Evolutionary conservation across 164 flowering plant species (phyloP), one percentile per base, ranked within the genome.

Genomic region (Liquidambar formosana): DNA sequence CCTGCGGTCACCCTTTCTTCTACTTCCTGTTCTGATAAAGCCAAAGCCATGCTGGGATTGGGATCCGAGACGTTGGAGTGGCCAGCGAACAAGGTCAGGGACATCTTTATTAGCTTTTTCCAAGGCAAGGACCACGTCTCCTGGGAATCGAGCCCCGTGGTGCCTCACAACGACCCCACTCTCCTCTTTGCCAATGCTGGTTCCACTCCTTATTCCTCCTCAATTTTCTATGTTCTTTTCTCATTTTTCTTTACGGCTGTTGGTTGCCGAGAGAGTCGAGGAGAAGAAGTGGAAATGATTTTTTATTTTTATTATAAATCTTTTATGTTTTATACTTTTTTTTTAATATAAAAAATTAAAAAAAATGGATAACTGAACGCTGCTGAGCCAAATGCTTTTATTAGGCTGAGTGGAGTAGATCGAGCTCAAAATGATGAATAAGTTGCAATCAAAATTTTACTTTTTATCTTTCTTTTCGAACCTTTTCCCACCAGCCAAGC

Each of bases 121-220:
- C 81, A 88, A 61, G 86, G 52, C n/a, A 93, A 88, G 76, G 61
- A 47, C 11, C 99, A 96, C 56, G 79, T 76, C 4, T 53, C 82
- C 48, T 93, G 96, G 94, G 80, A 64, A 45, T 96, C 99, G 3
- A 96, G 99, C 69, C 94, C 95, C 10, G 98, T 93, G 19, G 97
- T 95, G 33, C 99, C 97, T 12, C 71, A 67, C 66, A 90, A 91
- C 63, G 97, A 93, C 44, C 97, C 99, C 14, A 96, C 99, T 59
- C 90, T 95, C 16, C 94, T 95, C 63, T 96, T 96, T 62, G 96
- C 96, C 6, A 96, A 96, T 77, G 96, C 97, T 15, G 98, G 99
- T 95, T 66, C 26, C 72, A 25, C 38, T 58, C 61, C 63, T 13
- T 33, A 13, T 28, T 10, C 19, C 53, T 26, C 57, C 26, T 44